Conservation (phyloP, 805 yeast genomes). For the Sungouiozyma ichnusensis region DNA sequence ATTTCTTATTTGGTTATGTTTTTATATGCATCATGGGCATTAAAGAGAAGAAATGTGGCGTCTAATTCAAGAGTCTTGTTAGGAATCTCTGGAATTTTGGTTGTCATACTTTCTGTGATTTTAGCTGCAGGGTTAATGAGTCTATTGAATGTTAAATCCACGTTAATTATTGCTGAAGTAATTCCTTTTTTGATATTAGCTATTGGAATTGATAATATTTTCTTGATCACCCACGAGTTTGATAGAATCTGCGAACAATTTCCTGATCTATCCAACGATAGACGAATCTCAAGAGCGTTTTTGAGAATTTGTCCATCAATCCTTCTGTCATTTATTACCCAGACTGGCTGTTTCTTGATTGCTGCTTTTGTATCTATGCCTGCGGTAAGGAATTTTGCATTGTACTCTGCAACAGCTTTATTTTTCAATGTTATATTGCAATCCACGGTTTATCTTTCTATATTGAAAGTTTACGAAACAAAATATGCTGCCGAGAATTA, state of each 20-base stretch:
- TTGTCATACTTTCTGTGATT: slow-evolving; percentile 70
- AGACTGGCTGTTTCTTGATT: slow-evolving; percentile 65
- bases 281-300: slow-evolving; percentile 53
- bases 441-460: slow-evolving; percentile 68
- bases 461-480: slow-evolving; percentile 36
- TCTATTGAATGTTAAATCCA: slow-evolving; percentile 67
- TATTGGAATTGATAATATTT: slow-evolving; percentile 92
- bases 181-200: slow-evolving; percentile 90
- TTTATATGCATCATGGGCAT: slow-evolving; percentile 71
- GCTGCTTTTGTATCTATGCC: slow-evolving; percentile 88
- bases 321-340: slow-evolving; percentile 63
- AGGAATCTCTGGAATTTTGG: slow-evolving; percentile 75
- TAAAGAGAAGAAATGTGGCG: slow-evolving; percentile 28
- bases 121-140: slow-evolving; percentile 80
- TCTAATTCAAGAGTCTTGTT: slow-evolving; percentile 51
- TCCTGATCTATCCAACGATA: slow-evolving; percentile 41
- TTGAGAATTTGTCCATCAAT: slow-evolving; percentile 82
- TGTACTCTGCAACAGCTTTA: slow-evolving; percentile 82
- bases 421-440: slow-evolving; percentile 67
- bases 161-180: slow-evolving; percentile 90
- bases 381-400: slow-evolving; percentile 87
- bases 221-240: slow-evolving; percentile 73
- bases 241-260: slow-evolving; percentile 39
- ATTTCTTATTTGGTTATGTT: slow-evolving; percentile 82
- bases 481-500: slow-evolving; percentile 1